phyloP scores from a whole-genome alignment of 2,329 filamentous ascomycete genomes.

The Iodosphaeria phyllophila region DNA sequence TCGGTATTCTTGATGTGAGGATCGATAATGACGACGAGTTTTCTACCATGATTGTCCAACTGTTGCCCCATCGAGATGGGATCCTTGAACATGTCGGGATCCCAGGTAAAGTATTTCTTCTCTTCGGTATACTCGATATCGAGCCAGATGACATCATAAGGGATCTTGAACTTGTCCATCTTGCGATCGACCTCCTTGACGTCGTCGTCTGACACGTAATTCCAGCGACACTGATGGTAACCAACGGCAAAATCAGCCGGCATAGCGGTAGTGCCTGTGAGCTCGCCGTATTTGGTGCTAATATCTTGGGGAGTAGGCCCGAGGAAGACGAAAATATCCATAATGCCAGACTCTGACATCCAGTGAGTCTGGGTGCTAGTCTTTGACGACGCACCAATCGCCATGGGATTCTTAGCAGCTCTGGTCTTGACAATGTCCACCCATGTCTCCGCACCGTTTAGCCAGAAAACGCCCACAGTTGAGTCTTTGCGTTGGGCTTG shows the following conservation, averaged over 20 bases:
- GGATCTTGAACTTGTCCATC: slow-evolving; percentile 88
- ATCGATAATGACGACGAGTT: slow-evolving; percentile 88
- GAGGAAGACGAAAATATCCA: slow-evolving; percentile 90
- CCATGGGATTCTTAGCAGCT: slow-evolving; percentile 54
- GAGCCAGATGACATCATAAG: slow-evolving; percentile 97
- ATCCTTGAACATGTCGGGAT: slow-evolving; percentile 71
- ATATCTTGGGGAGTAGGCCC: slow-evolving; percentile 74
- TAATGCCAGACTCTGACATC: slow-evolving; percentile 79
- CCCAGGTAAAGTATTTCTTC: slow-evolving; percentile 98
- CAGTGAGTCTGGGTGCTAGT: slow-evolving; percentile 82
- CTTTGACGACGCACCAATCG: slow-evolving; percentile 48
- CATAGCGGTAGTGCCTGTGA: slow-evolving; percentile 81
- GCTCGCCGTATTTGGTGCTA: slow-evolving; percentile 64
- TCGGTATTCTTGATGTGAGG: slow-evolving; percentile 92
- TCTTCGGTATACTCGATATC: slow-evolving; percentile 95
- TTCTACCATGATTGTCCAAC: slow-evolving; percentile 67
- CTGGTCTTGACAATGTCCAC: slow-evolving; percentile 79
- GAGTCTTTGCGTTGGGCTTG: slow-evolving; percentile 90
- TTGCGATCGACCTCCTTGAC: slow-evolving; percentile 92
- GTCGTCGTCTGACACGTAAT: slow-evolving; percentile 93
- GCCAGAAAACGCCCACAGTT: slow-evolving; percentile 90
- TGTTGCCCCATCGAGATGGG: slow-evolving; percentile 78
- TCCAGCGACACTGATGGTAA: slow-evolving; percentile 98
- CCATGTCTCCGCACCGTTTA: slow-evolving; percentile 96
- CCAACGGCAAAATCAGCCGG: slow-evolving; percentile 84